Base-by-base conservation (phyloP, 2,329 filamentous ascomycete species). In the Exophiala sideris region DNA sequence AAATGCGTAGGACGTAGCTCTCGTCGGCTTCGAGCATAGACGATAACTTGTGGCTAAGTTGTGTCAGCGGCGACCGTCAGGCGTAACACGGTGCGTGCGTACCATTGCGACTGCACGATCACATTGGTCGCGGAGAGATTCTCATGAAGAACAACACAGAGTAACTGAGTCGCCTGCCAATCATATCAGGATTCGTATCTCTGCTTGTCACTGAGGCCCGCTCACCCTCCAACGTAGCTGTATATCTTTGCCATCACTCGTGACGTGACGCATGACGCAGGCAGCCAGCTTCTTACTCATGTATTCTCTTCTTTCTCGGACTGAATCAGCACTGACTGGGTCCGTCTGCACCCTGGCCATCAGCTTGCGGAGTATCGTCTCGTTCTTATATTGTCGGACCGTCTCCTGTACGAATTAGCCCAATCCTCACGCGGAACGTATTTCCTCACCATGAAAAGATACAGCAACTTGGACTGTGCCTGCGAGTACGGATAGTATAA, bases 391-490 rank as follows among this genome's bases (percentile, higher is more conserved):
- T 41, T 51, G 51, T 16, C 55, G 50, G 10, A 57, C 14, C 3
- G 39, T 44, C 5, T 54, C 51, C 55, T 57, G 20, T 32, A 24
- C 3, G n/a, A 21, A 24, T 54, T 16, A 51, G 48, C 36, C 11
- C 8, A 34, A 21, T 16, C 29, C 33, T 32, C 20, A 9, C 10
- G n/a, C n/a, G 29, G 6, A 18, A 11, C 38, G 16, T 34, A 14
- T 32, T 7, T n/a, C 35, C 51, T 6, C 7, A 57, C 58, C 48
- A 62, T 54, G 55, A 60, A 58, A 11, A 58, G 34, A 36, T 58
- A 56, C n/a, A 62, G 39, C 33, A 56, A 21, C 39, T 54, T 60
- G 20, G 29, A 52, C 36, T 60, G 57, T 12, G 45, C 44, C 16
- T 29, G 14, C 9, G 57, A 62, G 20, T 56, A 50, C 16, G 59